phyloP scores from a whole-genome alignment of 2,329 filamentous ascomycete species.

The Sclerotinia borealis region DNA sequence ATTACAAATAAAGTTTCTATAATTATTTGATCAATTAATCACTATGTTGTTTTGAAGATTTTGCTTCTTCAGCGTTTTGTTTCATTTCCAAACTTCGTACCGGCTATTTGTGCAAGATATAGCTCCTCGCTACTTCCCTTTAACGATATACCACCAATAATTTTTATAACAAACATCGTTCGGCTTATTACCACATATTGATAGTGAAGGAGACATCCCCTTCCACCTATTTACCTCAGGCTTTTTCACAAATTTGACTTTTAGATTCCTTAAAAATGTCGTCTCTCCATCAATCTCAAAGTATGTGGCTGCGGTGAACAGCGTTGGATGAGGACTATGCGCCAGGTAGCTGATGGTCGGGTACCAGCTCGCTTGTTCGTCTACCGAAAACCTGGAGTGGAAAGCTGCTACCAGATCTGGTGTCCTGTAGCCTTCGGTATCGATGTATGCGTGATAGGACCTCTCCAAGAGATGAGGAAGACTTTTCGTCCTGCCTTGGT shows the following conservation, averaged over 20 bases:
- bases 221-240: constrained; percentile 3
- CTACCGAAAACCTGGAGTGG: constrained; percentile 3
- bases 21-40: no score
- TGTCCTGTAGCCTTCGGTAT: background rate
- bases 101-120: no score
- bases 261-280: background rate
- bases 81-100: no score
- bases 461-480: constrained; percentile 1
- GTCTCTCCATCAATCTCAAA: constrained; percentile 5
- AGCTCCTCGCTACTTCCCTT: no score
- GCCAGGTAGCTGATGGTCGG: constrained; percentile 4
- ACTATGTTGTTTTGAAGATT: no score
- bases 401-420: constrained; percentile 2
- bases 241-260: background rate
- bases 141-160: background rate
- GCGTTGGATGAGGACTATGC: background rate
- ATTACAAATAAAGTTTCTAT: no score
- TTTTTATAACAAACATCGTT: background rate
- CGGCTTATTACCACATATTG: background rate
- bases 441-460: constrained; percentile 7
- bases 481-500: background rate
- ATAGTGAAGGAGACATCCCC: background rate
- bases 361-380: background rate
- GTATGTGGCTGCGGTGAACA: constrained; percentile 2
- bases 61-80: no score